Evolutionary conservation across 108 stramenopile genomes (phyloP).

Genomic region (Chaetoceros muelleri): DNA sequence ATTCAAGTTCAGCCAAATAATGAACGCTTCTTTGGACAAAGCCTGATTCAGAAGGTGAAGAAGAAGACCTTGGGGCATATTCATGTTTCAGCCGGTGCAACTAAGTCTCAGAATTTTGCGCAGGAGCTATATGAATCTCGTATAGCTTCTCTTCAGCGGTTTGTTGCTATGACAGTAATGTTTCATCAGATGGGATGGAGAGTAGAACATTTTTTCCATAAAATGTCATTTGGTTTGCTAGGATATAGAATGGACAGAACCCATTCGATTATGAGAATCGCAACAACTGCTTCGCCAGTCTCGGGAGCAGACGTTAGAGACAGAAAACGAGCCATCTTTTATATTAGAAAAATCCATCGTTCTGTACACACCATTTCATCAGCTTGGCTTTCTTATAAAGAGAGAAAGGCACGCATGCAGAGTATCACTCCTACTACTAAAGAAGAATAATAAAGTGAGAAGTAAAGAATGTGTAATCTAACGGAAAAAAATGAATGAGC

Average conservation of each 20-base stretch:
- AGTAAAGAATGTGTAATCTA: no score
- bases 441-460: no score
- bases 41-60: conserved; percentile 15
- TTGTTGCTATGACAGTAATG: conserved; percentile 71
- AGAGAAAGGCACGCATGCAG: conserved; percentile 9
- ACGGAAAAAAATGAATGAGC: no score
- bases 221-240: conserved; percentile 43
- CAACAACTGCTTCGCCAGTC: conserved; percentile 56
- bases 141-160: conserved; percentile 66
- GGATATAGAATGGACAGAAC: conserved; percentile 56
- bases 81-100: not conserved
- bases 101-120: conserved; percentile 1
- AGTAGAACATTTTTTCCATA: conserved; percentile 46
- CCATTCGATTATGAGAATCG: conserved; percentile 53
- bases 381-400: conserved; percentile 26
- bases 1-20: conserved; percentile 33
- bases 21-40: conserved; percentile 63
- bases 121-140: conserved; percentile 68
- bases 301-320: conserved; percentile 59
- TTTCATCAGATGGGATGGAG: conserved; percentile 71
- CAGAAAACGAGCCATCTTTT: conserved; percentile 41
- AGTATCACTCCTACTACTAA: no score
- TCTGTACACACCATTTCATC: conserved; percentile 45
- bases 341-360: conserved; percentile 41
- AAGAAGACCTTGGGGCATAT: not conserved